Evolutionary conservation across 352 stramenopile genomes (phyloP).

Genomic region (Thraustochytrium striatum): DNA sequence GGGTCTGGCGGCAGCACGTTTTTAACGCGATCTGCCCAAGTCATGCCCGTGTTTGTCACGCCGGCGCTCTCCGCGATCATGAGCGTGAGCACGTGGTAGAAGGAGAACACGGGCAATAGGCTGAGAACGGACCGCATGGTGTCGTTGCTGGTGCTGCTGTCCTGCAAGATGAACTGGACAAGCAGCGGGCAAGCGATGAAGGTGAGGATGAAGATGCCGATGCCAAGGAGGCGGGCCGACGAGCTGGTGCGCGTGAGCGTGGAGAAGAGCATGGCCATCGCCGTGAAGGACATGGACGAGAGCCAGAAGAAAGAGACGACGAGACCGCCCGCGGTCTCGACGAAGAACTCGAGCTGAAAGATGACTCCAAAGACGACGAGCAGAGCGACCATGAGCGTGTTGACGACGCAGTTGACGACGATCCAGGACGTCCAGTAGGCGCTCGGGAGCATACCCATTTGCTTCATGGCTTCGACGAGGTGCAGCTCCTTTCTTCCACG

Average conservation of each 20-base stretch:
- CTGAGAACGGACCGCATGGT: slow-evolving; percentile 12
- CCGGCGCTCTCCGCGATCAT: slow-evolving; percentile 33
- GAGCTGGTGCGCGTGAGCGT: slow-evolving; percentile 16
- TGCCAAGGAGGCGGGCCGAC: slow-evolving; percentile 37
- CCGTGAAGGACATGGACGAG: slow-evolving; percentile 39
- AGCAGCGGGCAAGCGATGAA: slow-evolving; percentile 34
- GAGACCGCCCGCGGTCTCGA: slow-evolving; percentile 14
- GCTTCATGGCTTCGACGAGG: slow-evolving; percentile 41
- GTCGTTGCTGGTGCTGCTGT: background rate
- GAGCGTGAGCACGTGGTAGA: slow-evolving; percentile 24
- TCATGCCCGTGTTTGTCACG: background rate
- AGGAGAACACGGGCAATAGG: slow-evolving; percentile 33
- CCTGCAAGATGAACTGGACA: slow-evolving; percentile 2
- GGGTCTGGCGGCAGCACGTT: slow-evolving; percentile 26
- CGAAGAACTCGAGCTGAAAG: slow-evolving; percentile 23
- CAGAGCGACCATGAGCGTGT: slow-evolving; percentile 39
- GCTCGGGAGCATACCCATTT: slow-evolving; percentile 24
- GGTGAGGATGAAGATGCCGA: slow-evolving; percentile 48
- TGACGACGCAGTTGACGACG: slow-evolving; percentile 18
- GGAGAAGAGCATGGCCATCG: slow-evolving; percentile 31
- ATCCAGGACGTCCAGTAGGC: slow-evolving; percentile 43
- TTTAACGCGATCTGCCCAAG: slow-evolving; percentile 4
- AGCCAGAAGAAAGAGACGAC: slow-evolving; percentile 35
- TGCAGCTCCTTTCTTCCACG: slow-evolving; percentile 44
- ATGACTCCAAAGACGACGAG: slow-evolving; percentile 8